Conservation (phyloP, 257 asterid genomes). For the Scutellaria baicalensis region DNA sequence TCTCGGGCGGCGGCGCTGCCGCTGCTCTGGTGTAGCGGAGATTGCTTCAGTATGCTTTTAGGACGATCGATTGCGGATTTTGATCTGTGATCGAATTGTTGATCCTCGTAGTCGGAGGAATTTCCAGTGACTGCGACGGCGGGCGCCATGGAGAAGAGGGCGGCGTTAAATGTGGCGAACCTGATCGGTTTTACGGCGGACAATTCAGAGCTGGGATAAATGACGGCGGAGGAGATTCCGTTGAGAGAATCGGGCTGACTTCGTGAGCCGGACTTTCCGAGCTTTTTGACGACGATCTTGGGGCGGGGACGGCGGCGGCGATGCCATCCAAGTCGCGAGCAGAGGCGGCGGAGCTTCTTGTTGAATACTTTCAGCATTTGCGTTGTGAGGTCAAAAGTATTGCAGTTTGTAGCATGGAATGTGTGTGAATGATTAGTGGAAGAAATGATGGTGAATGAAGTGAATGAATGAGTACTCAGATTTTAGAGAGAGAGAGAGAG, state of each 20-base stretch:
- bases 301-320: slow-evolving; percentile 46
- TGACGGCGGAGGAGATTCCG: slow-evolving; percentile 49
- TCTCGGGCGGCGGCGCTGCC: not conserved
- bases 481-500: not conserved
- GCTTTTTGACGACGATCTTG: slow-evolving; percentile 48
- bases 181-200: slow-evolving; percentile 31
- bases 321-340: slow-evolving; percentile 51
- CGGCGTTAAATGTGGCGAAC: slow-evolving; percentile 89
- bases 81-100: slow-evolving; percentile 17
- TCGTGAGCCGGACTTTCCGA: slow-evolving; percentile 46
- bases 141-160: slow-evolving; percentile 96
- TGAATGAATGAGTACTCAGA: not conserved
- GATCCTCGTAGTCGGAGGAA: slow-evolving; percentile 28
- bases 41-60: slow-evolving; percentile 71
- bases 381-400: not conserved
- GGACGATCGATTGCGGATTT: slow-evolving; percentile 61
- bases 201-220: slow-evolving; percentile 54
- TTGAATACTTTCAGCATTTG: slow-evolving; percentile 47
- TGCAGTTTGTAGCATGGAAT: slow-evolving; percentile 17
- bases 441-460: not conserved
- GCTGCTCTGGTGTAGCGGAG: slow-evolving; percentile 49
- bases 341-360: slow-evolving; percentile 50
- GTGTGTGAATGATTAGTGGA: not conserved
- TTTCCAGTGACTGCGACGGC: slow-evolving; percentile 46
- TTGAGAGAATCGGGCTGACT: slow-evolving; percentile 14